phyloP scores from a whole-genome alignment of 192 early-diverging fungal genomes.

The Backusella tuberculispora region DNA sequence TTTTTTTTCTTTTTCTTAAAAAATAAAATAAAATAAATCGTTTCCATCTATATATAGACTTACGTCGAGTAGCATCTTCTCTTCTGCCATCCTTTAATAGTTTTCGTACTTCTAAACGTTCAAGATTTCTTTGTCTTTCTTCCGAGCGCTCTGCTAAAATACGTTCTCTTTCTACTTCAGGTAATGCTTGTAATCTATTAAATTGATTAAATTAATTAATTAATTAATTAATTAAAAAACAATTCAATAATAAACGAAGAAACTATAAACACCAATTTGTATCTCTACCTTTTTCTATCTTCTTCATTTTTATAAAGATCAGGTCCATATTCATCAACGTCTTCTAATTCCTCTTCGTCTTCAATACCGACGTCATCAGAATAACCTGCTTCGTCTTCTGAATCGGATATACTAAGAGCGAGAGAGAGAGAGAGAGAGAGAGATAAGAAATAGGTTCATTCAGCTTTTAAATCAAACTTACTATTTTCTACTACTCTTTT shows the following conservation, averaged over 20 bases:
- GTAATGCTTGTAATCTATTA: conserved; percentile 58
- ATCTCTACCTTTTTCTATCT: conserved; percentile 51
- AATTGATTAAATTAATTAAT: not conserved
- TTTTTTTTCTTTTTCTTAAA: not conserved
- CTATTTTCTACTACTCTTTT: conserved; percentile 15
- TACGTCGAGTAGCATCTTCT: conserved; percentile 42
- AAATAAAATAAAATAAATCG: not conserved
- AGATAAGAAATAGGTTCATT: not conserved
- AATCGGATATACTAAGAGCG: conserved; percentile 31
- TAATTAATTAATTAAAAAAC: not conserved
- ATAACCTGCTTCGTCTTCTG: conserved; percentile 45
- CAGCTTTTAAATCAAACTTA: not conserved
- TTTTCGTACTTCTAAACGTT: conserved; percentile 43
- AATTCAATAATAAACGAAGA: not conserved
- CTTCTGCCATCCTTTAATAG: conserved; percentile 43
- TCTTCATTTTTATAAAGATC: conserved; percentile 76
- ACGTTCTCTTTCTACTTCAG: conserved; percentile 76
- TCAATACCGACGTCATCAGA: conserved; percentile 45
- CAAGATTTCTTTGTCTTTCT: conserved; percentile 44
- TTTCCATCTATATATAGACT: too few relatives aligned
- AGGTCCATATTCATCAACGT: conserved; percentile 71
- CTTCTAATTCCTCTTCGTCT: conserved; percentile 60
- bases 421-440: not conserved
- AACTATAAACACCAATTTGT: not conserved
- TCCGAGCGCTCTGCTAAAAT: conserved; percentile 80